phyloP scores from a whole-genome alignment of 306 rosid species.

The Prunus mira region DNA sequence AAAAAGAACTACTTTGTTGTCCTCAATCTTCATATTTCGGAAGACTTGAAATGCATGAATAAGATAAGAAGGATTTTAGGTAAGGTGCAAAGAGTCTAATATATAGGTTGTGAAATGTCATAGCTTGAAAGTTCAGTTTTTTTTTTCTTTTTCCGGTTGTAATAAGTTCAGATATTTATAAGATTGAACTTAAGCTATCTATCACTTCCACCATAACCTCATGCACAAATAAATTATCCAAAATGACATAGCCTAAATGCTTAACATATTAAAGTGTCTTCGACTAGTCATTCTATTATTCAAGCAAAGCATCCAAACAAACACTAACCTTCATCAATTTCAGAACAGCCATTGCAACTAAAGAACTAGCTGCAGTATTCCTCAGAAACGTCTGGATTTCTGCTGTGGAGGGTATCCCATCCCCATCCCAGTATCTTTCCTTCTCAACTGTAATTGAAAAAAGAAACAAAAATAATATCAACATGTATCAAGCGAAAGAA shows the following conservation, averaged over 20 bases:
- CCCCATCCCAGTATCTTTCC: conserved; percentile 72
- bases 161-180: too few relatives aligned
- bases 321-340: conserved; percentile 9
- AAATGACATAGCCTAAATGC: too few relatives aligned
- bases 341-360: not conserved
- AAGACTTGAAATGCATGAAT: not conserved
- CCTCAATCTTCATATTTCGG: not conserved
- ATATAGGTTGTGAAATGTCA: conserved; percentile 14
- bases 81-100: conserved; percentile 18
- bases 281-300: too few relatives aligned
- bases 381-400: conserved; percentile 70
- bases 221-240: too few relatives aligned
- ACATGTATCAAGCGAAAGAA: conserved; percentile 4
- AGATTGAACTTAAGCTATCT: conserved; percentile 1
- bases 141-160: not conserved
- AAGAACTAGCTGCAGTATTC: conserved; percentile 20
- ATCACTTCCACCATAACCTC: conserved; percentile 17
- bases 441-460: conserved; percentile 55
- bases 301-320: not conserved
- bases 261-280: too few relatives aligned
- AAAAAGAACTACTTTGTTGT: not conserved
- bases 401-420: conserved; percentile 79
- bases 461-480: conserved; percentile 14
- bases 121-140: conserved; percentile 16
- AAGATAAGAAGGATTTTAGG: conserved; percentile 7